Evolutionary conservation across 768 basidiomycete genomes (phyloP), one percentile per base, ranked within the genome.

Genomic region (Mycena venus): DNA sequence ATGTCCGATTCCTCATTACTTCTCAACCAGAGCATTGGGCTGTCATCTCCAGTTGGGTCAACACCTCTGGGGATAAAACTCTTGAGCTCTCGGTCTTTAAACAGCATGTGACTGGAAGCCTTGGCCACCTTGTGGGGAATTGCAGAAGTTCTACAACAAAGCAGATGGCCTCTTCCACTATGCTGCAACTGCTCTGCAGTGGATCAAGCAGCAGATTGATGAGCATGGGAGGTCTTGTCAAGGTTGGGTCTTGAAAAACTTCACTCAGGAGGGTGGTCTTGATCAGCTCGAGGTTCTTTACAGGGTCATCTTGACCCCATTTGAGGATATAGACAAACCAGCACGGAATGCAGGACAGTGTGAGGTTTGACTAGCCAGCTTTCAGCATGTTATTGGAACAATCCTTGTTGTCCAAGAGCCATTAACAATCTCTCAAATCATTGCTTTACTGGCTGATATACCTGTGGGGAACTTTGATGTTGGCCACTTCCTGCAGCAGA

Each of bases 11-110:
- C 12, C 36, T 36, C 36, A 36, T 34, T 49, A 25, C 19, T 64
- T 29, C 63, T 44, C 64, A 49, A 65, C 49, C 64, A 65, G 49
- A 65, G 64, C 64, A 53, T 23, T 65, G 64, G 64, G 49, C 64
- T 19, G 64, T 15, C 36, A 65, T 67, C 65, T 67, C 51, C 53
- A 12, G 36, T 12, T 36, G 36, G 36, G 12, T 12, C 36, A 36
- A 36, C 36, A 36, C 7, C 36, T 36, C 36, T 36, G 36, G 36
- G 36, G 36, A 36, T 36, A 36, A 36, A 36, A 36, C 36, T 6
- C 36, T 36, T 12, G 36, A 38, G 10, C 1, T 67, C 65, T 25
- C 23, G 53, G 56, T 55, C 34, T 67, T 49, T 27, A 62, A 44
- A 44, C 40, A 63, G 62, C 21, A 32, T 63, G 23, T n/a, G n/a